Conservation (phyloP, 2,329 filamentous ascomycete genomes). For the Teratosphaeria nubilosa region DNA sequence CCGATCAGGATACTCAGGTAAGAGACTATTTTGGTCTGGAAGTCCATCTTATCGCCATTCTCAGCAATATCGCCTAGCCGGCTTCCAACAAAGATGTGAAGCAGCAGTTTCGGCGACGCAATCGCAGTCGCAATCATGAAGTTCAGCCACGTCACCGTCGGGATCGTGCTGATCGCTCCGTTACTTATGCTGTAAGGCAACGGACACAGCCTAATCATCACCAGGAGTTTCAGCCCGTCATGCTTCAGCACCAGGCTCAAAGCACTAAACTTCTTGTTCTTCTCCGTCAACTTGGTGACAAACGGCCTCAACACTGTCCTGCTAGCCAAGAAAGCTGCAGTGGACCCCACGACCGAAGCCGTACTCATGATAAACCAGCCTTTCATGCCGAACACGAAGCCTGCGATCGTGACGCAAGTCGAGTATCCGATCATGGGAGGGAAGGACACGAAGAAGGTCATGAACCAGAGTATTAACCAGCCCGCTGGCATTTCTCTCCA, state of each 20-base stretch:
- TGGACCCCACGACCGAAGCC: conserved; percentile 69
- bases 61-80: conserved; percentile 76
- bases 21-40: conserved; percentile 67
- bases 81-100: conserved; percentile 86
- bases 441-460: conserved; percentile 69
- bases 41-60: conserved; percentile 70
- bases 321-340: conserved; percentile 69
- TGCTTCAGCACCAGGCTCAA: conserved; percentile 78
- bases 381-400: conserved; percentile 62
- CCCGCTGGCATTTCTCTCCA: conserved; percentile 68
- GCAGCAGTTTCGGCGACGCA: conserved; percentile 74
- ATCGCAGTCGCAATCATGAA: conserved; percentile 77
- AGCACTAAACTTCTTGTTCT: conserved; percentile 79
- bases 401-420: conserved; percentile 58
- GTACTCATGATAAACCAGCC: conserved; percentile 78
- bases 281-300: conserved; percentile 69
- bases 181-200: conserved; percentile 89
- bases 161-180: conserved; percentile 87
- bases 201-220: conserved; percentile 87
- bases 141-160: conserved; percentile 64
- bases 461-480: conserved; percentile 62
- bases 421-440: conserved; percentile 84
- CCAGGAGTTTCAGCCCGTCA: conserved; percentile 79
- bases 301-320: conserved; percentile 68
- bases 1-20: conserved; percentile 71